Evolutionary conservation across 2,329 filamentous ascomycete genomes (phyloP).

Genomic region (Fusarium haematococcum): DNA sequence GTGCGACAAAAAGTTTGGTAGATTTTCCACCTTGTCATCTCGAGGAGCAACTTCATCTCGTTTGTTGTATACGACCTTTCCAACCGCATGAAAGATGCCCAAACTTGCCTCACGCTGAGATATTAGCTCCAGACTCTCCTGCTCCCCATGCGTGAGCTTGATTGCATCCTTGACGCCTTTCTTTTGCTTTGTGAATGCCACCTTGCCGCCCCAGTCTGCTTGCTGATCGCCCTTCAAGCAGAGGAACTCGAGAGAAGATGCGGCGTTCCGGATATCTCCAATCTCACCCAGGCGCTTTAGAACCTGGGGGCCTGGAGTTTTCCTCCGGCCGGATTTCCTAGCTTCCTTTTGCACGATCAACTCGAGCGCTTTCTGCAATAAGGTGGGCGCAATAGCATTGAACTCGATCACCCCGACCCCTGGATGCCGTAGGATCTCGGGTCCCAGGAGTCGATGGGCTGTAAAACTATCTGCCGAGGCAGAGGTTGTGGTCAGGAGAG

Average conservation of each 20-base stretch:
- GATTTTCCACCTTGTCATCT: conserved; percentile 59
- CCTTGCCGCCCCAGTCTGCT: conserved; percentile 79
- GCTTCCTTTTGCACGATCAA: conserved; percentile 88
- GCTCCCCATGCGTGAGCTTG: conserved; percentile 79
- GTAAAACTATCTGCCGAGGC: conserved; percentile 92
- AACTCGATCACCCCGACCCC: conserved; percentile 87
- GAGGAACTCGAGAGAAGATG: conserved; percentile 91
- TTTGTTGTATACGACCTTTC: conserved; percentile 97
- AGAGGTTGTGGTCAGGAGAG: conserved; percentile 84
- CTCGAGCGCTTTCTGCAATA: conserved; percentile 86
- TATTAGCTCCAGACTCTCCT: conserved; percentile 82
- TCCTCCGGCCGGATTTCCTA: conserved; percentile 77
- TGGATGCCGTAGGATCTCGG: conserved; percentile 85
- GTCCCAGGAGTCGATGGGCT: conserved; percentile 87
- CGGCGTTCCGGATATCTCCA: conserved; percentile 92
- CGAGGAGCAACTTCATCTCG: conserved; percentile 68
- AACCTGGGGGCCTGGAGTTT: conserved; percentile 81
- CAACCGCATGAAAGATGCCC: conserved; percentile 95
- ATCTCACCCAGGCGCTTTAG: conserved; percentile 85
- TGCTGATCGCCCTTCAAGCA: conserved; percentile 84
- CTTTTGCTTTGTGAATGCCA: conserved; percentile 77
- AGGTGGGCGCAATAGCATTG: conserved; percentile 88
- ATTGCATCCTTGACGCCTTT: conserved; percentile 68
- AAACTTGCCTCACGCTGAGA: conserved; percentile 89
- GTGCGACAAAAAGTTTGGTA: conserved; percentile 70